These are phyloP conservation scores for Calophaca sinica DNA, from an alignment of 306 rosid species.

Conservation along the genomic window DNA sequence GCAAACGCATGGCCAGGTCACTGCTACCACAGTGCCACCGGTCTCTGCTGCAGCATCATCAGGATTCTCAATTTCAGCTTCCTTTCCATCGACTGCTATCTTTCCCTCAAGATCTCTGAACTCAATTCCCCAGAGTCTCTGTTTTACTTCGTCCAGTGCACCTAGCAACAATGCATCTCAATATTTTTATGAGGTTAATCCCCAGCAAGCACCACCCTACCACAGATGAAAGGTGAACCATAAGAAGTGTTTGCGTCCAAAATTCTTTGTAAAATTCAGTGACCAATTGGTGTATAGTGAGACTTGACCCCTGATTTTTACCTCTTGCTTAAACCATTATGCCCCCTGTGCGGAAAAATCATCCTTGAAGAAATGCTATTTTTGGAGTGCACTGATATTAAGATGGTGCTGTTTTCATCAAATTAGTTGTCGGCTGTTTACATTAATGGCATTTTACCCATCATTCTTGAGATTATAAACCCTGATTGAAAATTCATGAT, in stretches of 20 bases:
- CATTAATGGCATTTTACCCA: slow-evolving; percentile 5
- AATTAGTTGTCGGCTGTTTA: slow-evolving; percentile 10
- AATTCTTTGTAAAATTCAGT: slow-evolving; percentile 54
- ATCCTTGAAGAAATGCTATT: slow-evolving; percentile 28
- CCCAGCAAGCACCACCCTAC: slow-evolving; percentile 60
- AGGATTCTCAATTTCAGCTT: slow-evolving; percentile 94
- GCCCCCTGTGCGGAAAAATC: slow-evolving; percentile 25
- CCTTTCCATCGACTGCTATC: slow-evolving; percentile 62
- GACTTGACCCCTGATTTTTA: neutral
- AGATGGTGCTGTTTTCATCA: neutral
- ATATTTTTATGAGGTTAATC: slow-evolving; percentile 59
- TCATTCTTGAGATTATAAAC: neutral
- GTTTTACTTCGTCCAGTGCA: slow-evolving; percentile 55
- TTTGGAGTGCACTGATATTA: slow-evolving; percentile 33
- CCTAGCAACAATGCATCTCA: slow-evolving; percentile 52
- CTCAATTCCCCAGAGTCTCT: slow-evolving; percentile 57
- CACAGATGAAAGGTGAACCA: slow-evolving; percentile 15
- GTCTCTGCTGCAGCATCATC: slow-evolving; percentile 99
- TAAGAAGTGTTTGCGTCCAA: slow-evolving; percentile 19
- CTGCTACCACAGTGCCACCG: slow-evolving; percentile 64
- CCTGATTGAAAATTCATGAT: neutral
- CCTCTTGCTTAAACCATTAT: neutral
- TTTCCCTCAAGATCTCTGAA: slow-evolving; percentile 52
- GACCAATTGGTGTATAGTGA: slow-evolving; percentile 46
- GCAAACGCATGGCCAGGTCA: slow-evolving; percentile 78